Evolutionary conservation across 2,329 filamentous ascomycete species (phyloP).

Genomic region (Aspergillus aculeatinus): DNA sequence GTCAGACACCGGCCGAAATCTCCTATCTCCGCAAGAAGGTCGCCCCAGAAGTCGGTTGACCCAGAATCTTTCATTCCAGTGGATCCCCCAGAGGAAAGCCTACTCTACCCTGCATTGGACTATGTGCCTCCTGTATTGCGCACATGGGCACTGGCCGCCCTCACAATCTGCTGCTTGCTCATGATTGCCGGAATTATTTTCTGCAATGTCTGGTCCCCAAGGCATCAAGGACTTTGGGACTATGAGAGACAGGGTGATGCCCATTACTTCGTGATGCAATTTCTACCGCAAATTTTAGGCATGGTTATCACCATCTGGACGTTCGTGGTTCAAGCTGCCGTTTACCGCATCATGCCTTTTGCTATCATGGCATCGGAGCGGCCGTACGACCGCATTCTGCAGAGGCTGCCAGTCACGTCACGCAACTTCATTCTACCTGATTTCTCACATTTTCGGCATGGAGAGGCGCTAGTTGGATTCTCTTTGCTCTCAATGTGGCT

Average conservation of each 20-base stretch:
- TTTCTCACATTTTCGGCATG: constrained; percentile 65
- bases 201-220: constrained; percentile 66
- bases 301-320: constrained; percentile 72
- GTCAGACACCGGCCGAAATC: constrained; percentile 29
- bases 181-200: constrained; percentile 74
- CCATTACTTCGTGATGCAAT: constrained; percentile 81
- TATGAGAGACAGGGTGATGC: constrained; percentile 69
- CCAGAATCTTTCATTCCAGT: constrained; percentile 51
- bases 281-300: constrained; percentile 76
- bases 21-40: constrained; percentile 13
- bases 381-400: constrained; percentile 62
- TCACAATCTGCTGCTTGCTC: constrained; percentile 62
- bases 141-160: constrained; percentile 59
- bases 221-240: constrained; percentile 63
- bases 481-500: constrained; percentile 73
- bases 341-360: constrained; percentile 77
- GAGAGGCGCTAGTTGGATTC: constrained; percentile 65
- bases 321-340: constrained; percentile 69
- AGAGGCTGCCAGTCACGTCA: constrained; percentile 57
- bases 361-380: constrained; percentile 69
- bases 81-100: constrained; percentile 44
- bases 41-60: constrained; percentile 24
- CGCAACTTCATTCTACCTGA: constrained; percentile 68
- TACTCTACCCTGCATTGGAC: constrained; percentile 56
- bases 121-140: constrained; percentile 73